Evolutionary conservation across 1,284 basidiomycete genomes (phyloP).

Genomic region (Ganoderma resinaceum): DNA sequence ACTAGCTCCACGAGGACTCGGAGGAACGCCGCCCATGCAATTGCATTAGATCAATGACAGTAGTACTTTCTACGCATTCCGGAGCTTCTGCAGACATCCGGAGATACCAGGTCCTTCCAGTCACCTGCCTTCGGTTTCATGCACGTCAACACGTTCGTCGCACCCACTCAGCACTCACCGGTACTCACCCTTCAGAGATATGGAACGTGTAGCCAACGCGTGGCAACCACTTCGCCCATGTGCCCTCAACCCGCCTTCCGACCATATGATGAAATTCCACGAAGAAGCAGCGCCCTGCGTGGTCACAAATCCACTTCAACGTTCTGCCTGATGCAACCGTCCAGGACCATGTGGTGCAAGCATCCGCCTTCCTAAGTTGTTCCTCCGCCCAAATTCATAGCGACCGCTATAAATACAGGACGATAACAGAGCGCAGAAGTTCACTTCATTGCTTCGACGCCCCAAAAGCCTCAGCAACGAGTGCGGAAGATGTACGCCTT

Average conservation of each 20-base stretch:
- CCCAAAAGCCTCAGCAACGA: neutral
- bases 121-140: neutral
- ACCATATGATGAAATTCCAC: slow-evolving; percentile 12
- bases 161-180: neutral
- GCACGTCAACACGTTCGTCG: neutral
- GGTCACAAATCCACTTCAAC: slow-evolving; percentile 12
- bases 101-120: neutral
- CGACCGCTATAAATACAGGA: neutral
- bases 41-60: neutral
- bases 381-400: neutral
- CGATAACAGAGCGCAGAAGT: neutral
- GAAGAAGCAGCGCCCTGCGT: slow-evolving; percentile 17
- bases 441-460: neutral
- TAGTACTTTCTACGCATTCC: neutral
- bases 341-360: slow-evolving; percentile 7
- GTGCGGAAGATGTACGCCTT: slow-evolving; percentile 8
- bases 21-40: neutral
- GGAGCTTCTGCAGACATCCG: neutral
- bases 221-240: neutral
- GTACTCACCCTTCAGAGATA: no score
- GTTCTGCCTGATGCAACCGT: slow-evolving; percentile 10
- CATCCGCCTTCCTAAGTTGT: neutral
- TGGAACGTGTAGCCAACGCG: slow-evolving; percentile 18
- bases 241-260: neutral
- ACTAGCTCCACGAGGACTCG: neutral